Evolutionary conservation across 257 asterid species (phyloP), one percentile per base, ranked within the genome.

Genomic region (Solanum sejunctum): DNA sequence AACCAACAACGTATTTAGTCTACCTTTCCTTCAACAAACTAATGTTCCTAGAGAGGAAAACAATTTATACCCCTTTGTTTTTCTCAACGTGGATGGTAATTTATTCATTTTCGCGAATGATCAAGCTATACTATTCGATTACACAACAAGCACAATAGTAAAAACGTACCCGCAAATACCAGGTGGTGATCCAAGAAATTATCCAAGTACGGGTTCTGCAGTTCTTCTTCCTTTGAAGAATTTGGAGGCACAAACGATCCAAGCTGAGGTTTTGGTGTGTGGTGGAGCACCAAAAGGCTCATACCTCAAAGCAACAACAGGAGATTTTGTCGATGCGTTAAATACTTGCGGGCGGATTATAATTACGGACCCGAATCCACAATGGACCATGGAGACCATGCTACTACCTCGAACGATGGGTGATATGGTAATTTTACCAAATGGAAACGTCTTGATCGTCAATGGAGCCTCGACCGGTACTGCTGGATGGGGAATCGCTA

Each of bases 121-220:
- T 66, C 87, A 91, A 32, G 90, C 93, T 0, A 84, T 92, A 2
- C 41, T 92, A 75, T 86, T 91, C 84, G 85, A 92, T 84, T 89
- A 88, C 11, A 36, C 12, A 7, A 88, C 32, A 17, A 71, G 58
- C 3, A 5, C 12, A 1, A 90, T 92, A 15, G 87, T 90, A 41
- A 90, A 77, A 58, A 80, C 56, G 1, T 91, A 88, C 83, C 94
- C 95, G 55, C 49, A 12, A 0, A 85, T 92, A 4, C 90, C 93
- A 6, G 92, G 89, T 1, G 91, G 91, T 1, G 93, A 92, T 3
- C 95, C 93, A 20, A 88, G 95, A 60, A 87, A 56, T 80, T 92
- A 91, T 72, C 97, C 95, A 47, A 92, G 97, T 36, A 71, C 93
- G 0, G 95, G 95, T 17, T 93, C 95, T 0, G 95, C 95, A 0